Evolutionary conservation across 805 yeast species (phyloP).

Genomic region (Torulaspora delbrueckii): DNA sequence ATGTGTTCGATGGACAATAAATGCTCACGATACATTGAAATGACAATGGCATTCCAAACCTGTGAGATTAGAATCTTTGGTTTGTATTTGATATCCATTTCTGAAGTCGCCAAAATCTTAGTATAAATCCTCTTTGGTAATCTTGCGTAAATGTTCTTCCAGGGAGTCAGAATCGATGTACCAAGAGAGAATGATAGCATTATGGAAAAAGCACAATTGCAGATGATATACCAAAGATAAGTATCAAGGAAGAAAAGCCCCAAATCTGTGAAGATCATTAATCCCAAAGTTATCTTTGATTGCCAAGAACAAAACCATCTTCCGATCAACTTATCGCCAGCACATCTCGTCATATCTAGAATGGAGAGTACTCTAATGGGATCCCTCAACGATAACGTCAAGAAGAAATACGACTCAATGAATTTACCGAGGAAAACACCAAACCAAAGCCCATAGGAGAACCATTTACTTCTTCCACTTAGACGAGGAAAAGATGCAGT

Average conservation of each 20-base stretch:
- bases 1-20: conserved; percentile 69
- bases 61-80: conserved; percentile 59
- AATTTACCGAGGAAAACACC: conserved; percentile 64
- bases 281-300: conserved; percentile 48
- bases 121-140: conserved; percentile 72
- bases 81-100: conserved; percentile 43
- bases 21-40: conserved; percentile 80
- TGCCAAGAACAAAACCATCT: conserved; percentile 50
- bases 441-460: conserved; percentile 67
- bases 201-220: conserved; percentile 72
- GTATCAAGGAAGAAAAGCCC: conserved; percentile 74
- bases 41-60: conserved; percentile 79
- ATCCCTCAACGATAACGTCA: conserved; percentile 66
- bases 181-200: conserved; percentile 68
- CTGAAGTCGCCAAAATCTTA: conserved; percentile 54
- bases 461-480: conserved; percentile 48
- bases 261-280: conserved; percentile 58
- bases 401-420: conserved; percentile 71
- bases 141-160: conserved; percentile 75
- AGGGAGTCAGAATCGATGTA: conserved; percentile 81
- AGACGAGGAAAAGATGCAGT: conserved; percentile 55
- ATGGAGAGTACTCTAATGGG: conserved; percentile 65
- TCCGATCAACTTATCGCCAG: conserved; percentile 57
- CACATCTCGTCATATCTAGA: conserved; percentile 52
- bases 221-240: conserved; percentile 78